Percentiles rank a stretch among this genome's conserved stretches.
Conservation (phyloP, 208 protist species). For the Crithidia thermophila region DNA sequence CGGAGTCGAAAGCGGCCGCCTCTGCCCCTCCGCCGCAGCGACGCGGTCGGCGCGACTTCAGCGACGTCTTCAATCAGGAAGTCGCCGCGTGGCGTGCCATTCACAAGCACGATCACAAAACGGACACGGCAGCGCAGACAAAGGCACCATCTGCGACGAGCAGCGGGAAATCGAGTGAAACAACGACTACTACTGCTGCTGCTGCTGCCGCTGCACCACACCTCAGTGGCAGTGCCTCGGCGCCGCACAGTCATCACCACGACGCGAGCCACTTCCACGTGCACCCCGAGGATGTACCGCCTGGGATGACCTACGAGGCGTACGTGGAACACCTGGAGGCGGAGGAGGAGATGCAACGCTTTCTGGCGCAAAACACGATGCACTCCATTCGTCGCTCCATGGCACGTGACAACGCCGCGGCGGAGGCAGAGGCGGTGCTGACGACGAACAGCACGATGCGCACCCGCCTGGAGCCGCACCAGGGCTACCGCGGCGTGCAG, state of each 20-base stretch:
- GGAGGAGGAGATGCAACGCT: conserved; percentile 28
- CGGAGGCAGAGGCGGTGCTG: conserved; percentile 5
- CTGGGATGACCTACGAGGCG: neutral
- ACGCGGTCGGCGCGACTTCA: neutral
- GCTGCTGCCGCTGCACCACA: neutral
- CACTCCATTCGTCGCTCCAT: conserved; percentile 23
- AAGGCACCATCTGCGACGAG: too few species aligned
- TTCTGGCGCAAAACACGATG: conserved; percentile 26
- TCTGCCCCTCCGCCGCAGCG: neutral
- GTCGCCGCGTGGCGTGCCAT: conserved; percentile 6
- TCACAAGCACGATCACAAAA: neutral
- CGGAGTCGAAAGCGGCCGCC: neutral
- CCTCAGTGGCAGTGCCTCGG: neutral
- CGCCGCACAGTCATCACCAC: neutral
- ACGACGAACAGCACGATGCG: conserved; percentile 7
- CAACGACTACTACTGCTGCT: neutral
- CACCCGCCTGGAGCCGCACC: conserved; percentile 6
- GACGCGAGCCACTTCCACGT: neutral
- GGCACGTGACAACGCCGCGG: conserved; percentile 8
- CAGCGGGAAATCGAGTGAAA: too few species aligned
- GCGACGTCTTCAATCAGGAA: conserved; percentile 5
- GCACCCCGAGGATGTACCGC: neutral
- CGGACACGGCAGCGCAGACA: neutral
- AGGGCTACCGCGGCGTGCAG: conserved; percentile 50
- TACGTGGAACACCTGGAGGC: conserved; percentile 14